A percentile compares a stretch with the other conserved stretches of the same genome.
These are phyloP conservation scores for Russula dissimulans DNA, from an alignment of 768 basidiomycete species.

Conservation along the genomic window DNA sequence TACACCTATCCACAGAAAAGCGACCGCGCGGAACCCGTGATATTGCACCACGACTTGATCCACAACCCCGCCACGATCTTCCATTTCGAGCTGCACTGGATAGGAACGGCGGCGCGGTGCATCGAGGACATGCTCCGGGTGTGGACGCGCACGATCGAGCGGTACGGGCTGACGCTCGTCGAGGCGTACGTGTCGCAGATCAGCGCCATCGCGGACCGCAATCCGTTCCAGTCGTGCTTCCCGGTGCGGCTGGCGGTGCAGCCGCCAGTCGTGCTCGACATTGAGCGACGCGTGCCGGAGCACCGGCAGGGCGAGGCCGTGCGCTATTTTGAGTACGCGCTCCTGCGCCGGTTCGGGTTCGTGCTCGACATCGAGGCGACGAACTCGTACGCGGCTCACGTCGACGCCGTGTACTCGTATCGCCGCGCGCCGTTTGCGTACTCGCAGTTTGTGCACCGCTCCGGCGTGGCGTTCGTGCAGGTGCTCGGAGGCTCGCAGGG, in stretches of 20 bases:
- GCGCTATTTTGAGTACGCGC: conserved; percentile 74
- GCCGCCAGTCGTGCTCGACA: conserved; percentile 61
- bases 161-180: conserved; percentile 84
- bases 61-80: conserved; percentile 93
- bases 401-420: conserved; percentile 87
- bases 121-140: conserved; percentile 81
- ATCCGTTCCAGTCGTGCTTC: conserved; percentile 87
- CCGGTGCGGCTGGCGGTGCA: conserved; percentile 69
- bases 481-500: conserved; percentile 71
- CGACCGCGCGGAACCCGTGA: conserved; percentile 79
- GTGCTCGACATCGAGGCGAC: conserved; percentile 77
- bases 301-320: conserved; percentile 42
- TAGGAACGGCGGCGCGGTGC: conserved; percentile 84
- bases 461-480: conserved; percentile 86
- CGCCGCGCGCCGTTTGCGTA: conserved; percentile 67
- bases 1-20: conserved; percentile 45
- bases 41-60: conserved; percentile 89
- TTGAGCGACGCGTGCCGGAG: conserved; percentile 60
- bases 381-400: conserved; percentile 63
- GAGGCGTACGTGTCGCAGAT: conserved; percentile 93
- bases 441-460: conserved; percentile 88
- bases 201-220: conserved; percentile 72
- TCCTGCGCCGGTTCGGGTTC: conserved; percentile 71
- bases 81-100: conserved; percentile 97
- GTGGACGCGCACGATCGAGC: conserved; percentile 77